phyloP scores from a whole-genome alignment of 805 yeast genomes.

The Millerago galiae region DNA sequence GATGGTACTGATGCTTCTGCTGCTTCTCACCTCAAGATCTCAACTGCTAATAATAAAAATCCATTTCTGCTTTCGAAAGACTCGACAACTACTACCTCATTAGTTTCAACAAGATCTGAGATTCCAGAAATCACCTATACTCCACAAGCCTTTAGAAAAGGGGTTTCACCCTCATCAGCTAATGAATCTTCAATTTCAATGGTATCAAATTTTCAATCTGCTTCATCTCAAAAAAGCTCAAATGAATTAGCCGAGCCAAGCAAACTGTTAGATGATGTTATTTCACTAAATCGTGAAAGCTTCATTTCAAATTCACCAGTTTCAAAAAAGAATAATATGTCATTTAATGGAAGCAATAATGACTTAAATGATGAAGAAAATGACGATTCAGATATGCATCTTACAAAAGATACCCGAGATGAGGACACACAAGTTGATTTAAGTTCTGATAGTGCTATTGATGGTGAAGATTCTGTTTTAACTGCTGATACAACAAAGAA shows the following conservation, averaged over 20 bases:
- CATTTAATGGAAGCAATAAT: neutral
- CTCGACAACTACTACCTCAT: neutral
- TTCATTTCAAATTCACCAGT: constrained; percentile 12
- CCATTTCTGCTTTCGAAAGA: neutral
- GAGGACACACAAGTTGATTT: neutral
- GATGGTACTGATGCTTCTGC: constrained; percentile 17
- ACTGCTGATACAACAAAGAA: constrained; percentile 15
- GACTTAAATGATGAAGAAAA: constrained; percentile 2
- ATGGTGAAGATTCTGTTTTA: neutral
- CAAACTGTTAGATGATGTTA: constrained; percentile 9
- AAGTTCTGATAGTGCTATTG: neutral
- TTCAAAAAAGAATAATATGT: neutral
- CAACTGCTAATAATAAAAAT: neutral
- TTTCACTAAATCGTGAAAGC: constrained; percentile 11
- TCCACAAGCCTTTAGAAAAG: constrained; percentile 13
- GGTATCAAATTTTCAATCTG: neutral
- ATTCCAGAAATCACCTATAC: constrained; percentile 21
- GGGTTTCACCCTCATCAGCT: constrained; percentile 8
- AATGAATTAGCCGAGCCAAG: neutral
- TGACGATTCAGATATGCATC: neutral
- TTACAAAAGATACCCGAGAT: neutral
- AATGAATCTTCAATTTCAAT: neutral
- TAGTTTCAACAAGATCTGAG: neutral
- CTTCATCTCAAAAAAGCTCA: neutral
- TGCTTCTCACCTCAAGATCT: neutral